Base-by-base conservation (phyloP, 108 stramenopile species). In the Discostella stelligeroides region DNA sequence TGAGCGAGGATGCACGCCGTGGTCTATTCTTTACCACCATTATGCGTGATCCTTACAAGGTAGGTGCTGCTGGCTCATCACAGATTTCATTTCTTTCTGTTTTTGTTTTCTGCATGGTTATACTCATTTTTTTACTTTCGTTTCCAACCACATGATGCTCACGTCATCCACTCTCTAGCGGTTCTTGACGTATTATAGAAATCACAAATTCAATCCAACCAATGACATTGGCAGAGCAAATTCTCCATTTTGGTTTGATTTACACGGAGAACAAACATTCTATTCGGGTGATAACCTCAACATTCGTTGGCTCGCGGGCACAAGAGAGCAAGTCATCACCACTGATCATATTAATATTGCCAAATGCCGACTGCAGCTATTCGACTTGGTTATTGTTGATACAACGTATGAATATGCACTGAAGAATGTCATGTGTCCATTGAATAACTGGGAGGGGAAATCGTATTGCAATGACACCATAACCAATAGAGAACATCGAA, bases 311-410 rank as follows among this genome's bases (percentile, higher is more conserved):
- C 62, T 78, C 34, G 70, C 76, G 18, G 76, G 76, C 12, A 57
- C 76, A n/a, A 25, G 28, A 34, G 76, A 60, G 0, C 40, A 20
- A n/a, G n/a, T n/a, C 5, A 59, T 78, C 9, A 70, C 48, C 21
- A 28, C 2, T 9, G 76, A 78, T 66, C 76, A 78, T 30, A 53
- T 78, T 0, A 78, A 78, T 61, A 78, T 78, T 61, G 76, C 76
- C 39, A 79, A 79, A 27, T 79, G 78, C 55, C 78, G 78, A 8
- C 48, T 79, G 43, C 78, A 79, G 64, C 48, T 79, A 39, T 79
- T 79, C 25, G 78, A 79, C 47, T 63, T 79, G 60, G 70, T 79
- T 0, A 79, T 79, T 63, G 64, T 54, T 1, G 78, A 79, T 30
- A 50, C n/a, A 6, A 47, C 67, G 10, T 79, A 56, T 17, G 70